phyloP scores from a whole-genome alignment of 768 basidiomycete genomes.

The Tricholoma furcatifolium region DNA sequence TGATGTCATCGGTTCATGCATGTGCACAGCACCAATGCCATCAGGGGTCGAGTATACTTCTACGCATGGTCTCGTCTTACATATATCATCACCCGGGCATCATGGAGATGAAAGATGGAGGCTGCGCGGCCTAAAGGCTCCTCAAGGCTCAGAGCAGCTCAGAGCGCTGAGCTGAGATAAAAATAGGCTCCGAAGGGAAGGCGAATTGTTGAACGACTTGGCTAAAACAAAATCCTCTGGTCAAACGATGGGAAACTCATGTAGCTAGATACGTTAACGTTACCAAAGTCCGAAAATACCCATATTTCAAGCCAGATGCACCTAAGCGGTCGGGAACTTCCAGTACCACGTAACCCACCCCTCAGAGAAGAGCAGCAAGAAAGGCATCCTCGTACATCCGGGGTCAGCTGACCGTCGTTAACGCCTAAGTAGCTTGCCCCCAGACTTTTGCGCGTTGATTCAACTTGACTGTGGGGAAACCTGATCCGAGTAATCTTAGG shows the following conservation, averaged over 20 bases:
- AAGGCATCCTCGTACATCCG: conserved; percentile 69
- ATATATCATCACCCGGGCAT: too few relatives aligned
- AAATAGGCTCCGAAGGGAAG: conserved; percentile 16
- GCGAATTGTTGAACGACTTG: conserved; percentile 19
- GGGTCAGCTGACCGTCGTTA: conserved; percentile 81
- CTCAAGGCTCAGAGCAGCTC: too few relatives aligned
- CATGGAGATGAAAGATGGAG: not conserved
- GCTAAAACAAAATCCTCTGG: conserved; percentile 27
- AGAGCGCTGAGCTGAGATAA: conserved; percentile 13
- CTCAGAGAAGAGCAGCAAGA: conserved; percentile 35
- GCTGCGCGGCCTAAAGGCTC: conserved; percentile 2
- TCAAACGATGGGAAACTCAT: conserved; percentile 59
- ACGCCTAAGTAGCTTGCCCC: conserved; percentile 93
- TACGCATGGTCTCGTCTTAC: too few relatives aligned
- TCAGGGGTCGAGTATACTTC: too few relatives aligned
- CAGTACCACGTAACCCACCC: conserved; percentile 65
- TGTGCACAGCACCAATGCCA: too few relatives aligned
- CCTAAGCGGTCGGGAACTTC: conserved; percentile 42
- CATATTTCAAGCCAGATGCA: conserved; percentile 36
- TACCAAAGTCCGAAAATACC: conserved; percentile 20
- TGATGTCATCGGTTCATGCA: too few relatives aligned
- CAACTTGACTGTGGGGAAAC: too few relatives aligned
- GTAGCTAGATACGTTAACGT: conserved; percentile 25
- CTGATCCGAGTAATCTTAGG: too few relatives aligned
- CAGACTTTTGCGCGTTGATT: too few relatives aligned